Evolutionary conservation across 768 basidiomycete genomes (phyloP), one percentile per base, ranked within the genome.

Genomic region (Calocybe gangraenosa): DNA sequence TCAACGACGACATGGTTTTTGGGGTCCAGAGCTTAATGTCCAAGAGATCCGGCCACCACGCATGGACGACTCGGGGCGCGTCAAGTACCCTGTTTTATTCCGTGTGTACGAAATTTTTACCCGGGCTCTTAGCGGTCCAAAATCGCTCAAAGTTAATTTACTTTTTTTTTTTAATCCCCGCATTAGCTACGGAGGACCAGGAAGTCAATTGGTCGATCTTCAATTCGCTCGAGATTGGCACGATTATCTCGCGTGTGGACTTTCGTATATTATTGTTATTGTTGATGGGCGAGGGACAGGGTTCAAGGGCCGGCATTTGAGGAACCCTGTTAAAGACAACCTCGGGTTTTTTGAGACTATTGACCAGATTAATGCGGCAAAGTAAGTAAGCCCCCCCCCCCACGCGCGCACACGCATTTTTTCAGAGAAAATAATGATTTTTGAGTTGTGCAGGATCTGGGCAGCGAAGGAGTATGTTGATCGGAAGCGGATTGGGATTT

Each of bases 251-350:
- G 87, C 84, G 10, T 84, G 87, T 56, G 76, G 79, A 17, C 67
- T 90, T 40, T 79, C 89, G 52, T 95, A 93, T 61, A 74, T 99
- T 30, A 73, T 94, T 25, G 90, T 99, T 44, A 67, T 77, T 31
- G 87, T 97, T 31, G 96, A 99, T 58, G 92, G 92, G 0, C 79
- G 96, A 15, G 96, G 95, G 0, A 99, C 95, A 0, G 95, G 95
- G 1, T 91, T 73, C 69, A 90, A 87, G 60, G 96, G 96, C 1
- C 76, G 94, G 30, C 71, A 71, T 49, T 64, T 97, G 63, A 73
- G 94, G 49, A 94, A 94, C 61, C 78, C 86, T 0, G 87, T 98
- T n/a, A 86, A 88, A 57, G 79, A 82, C 45, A 83, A 95, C 57
- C 73, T 98, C 3, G 96, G 96, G 0, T 83, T 79, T 58, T 92